phyloP scores from a whole-genome alignment of 2,329 filamentous ascomycete genomes.

The Aspergillus latus region DNA sequence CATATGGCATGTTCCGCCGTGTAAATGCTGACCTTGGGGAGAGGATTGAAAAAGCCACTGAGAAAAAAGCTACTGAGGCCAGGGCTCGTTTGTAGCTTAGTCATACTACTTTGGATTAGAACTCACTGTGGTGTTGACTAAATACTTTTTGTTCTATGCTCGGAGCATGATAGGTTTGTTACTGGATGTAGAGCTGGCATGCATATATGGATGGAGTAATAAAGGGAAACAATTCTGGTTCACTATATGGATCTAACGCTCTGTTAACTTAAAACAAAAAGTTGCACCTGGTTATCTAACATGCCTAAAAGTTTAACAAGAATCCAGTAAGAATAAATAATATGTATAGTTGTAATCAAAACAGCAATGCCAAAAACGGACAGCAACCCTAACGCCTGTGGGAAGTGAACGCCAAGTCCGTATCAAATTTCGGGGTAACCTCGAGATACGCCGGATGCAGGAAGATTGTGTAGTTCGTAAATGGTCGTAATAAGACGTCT shows the following conservation, averaged over 20 bases:
- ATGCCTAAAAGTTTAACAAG: too few species aligned
- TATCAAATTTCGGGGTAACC: background rate
- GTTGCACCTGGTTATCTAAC: too few species aligned
- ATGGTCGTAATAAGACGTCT: slow-evolving; percentile 3
- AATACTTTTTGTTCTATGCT: background rate
- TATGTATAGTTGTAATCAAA: background rate
- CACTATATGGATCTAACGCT: background rate
- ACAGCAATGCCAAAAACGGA: background rate
- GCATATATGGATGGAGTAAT: too few species aligned
- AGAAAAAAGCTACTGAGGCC: slow-evolving; percentile 35
- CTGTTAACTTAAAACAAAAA: background rate
- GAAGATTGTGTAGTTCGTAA: background rate
- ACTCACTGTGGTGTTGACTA: background rate
- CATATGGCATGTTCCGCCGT: slow-evolving; percentile 61
- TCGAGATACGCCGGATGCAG: background rate
- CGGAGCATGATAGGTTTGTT: too few species aligned
- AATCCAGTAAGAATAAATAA: too few species aligned
- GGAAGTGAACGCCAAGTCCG: background rate
- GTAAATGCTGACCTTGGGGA: slow-evolving; percentile 57
- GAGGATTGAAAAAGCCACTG: slow-evolving; percentile 55
- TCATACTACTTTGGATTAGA: background rate
- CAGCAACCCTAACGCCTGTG: background rate
- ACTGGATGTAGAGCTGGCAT: too few species aligned
- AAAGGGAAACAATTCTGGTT: background rate
- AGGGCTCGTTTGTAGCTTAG: slow-evolving; percentile 30